Evolutionary conservation across 73 alveolate species (phyloP).

Genomic region (Tetrahymena elliotti): DNA sequence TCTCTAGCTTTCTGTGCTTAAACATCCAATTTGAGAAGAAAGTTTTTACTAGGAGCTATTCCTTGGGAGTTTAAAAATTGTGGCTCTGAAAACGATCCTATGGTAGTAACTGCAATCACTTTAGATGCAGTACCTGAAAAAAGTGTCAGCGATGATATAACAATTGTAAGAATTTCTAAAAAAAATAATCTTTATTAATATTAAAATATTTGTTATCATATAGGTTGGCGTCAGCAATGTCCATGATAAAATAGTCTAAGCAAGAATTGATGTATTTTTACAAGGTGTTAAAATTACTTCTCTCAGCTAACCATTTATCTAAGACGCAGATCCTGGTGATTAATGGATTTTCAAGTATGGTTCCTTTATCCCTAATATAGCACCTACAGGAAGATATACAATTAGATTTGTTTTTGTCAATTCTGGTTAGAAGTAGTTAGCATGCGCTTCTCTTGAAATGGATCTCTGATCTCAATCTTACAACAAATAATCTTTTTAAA

Average conservation of each 20-base stretch:
- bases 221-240: neutral
- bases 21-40: neutral
- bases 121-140: neutral
- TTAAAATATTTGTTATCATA: neutral
- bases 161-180: neutral
- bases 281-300: neutral
- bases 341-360: neutral
- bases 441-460: neutral
- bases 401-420: neutral
- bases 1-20: neutral
- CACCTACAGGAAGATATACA: neutral
- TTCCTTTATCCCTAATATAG: neutral
- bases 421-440: neutral
- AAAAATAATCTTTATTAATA: neutral
- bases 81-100: neutral
- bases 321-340: neutral
- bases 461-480: neutral
- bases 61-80: neutral
- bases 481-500: too few relatives aligned
- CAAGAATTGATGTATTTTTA: neutral
- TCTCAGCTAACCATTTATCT: neutral
- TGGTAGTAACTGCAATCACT: neutral
- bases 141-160: neutral
- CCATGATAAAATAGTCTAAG: neutral
- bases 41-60: neutral